phyloP scores from a whole-genome alignment of 2,329 filamentous ascomycete species.

The Chrysosporium queenslandicum region DNA sequence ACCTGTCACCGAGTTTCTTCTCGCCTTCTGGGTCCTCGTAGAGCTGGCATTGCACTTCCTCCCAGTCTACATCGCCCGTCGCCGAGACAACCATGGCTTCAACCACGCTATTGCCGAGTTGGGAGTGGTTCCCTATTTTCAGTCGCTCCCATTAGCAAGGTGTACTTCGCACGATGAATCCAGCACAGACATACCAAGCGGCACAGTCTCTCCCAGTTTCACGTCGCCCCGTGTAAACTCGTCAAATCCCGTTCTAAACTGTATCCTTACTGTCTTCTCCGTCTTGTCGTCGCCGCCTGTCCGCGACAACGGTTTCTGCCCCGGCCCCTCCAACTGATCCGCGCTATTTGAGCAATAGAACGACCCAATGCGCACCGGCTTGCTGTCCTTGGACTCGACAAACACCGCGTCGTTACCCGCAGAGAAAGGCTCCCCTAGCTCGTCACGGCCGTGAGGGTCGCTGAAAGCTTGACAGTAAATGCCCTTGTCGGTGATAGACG shows the following conservation, averaged over 20 bases:
- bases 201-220: conserved; percentile 8
- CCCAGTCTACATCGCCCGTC: neutral
- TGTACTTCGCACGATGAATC: neutral
- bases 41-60: conserved; percentile 11
- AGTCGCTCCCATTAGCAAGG: neutral
- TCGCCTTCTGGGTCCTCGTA: conserved; percentile 11
- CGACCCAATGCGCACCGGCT: conserved; percentile 11
- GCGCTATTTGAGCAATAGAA: conserved; percentile 10
- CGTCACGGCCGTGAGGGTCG: conserved; percentile 14
- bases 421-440: conserved; percentile 11
- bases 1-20: conserved; percentile 4
- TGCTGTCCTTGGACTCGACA: neutral
- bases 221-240: conserved; percentile 10
- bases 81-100: conserved; percentile 12
- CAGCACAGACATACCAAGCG: neutral
- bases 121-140: conserved; percentile 6
- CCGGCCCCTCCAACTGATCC: conserved; percentile 3
- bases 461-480: conserved; percentile 15
- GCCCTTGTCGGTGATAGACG: conserved; percentile 7
- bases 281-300: neutral
- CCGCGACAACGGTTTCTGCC: neutral
- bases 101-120: neutral
- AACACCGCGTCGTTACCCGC: conserved; percentile 8
- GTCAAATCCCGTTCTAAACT: conserved; percentile 11
- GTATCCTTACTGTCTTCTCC: conserved; percentile 7